Percentiles rank a stretch among this genome's conserved stretches.
Evolutionary conservation across 2,329 filamentous ascomycete genomes (phyloP).

Genomic region (Paraconiothyrium sp.): DNA sequence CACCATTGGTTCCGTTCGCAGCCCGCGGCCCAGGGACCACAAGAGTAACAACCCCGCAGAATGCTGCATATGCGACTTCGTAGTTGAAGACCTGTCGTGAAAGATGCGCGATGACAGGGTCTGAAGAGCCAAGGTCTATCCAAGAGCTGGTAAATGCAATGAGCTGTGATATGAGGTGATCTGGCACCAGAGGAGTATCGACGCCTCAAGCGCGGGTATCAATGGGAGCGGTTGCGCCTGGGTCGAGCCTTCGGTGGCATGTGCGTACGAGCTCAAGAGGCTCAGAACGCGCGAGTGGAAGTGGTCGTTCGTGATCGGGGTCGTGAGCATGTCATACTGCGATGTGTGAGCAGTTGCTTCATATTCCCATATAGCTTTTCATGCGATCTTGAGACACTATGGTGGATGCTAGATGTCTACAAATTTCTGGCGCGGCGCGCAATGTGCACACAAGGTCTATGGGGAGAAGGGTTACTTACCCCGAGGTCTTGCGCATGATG

Average conservation of each 20-base stretch:
- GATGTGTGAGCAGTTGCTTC: constrained; percentile 16
- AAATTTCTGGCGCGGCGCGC: background rate
- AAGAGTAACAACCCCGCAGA: constrained; percentile 87
- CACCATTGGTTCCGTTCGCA: constrained; percentile 66
- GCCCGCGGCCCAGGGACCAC: constrained; percentile 80
- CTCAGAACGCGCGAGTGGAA: constrained; percentile 75
- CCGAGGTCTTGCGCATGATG: constrained; percentile 73
- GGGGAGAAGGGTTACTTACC: constrained; percentile 59
- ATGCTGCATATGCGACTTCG: constrained; percentile 93
- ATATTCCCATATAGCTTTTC: background rate
- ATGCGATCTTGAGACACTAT: background rate
- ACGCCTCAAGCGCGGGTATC: constrained; percentile 73
- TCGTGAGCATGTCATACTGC: constrained; percentile 83
- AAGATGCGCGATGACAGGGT: constrained; percentile 84
- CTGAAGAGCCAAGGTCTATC: constrained; percentile 87
- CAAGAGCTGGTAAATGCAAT: constrained; percentile 86
- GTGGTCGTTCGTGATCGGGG: constrained; percentile 77
- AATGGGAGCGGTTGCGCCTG: constrained; percentile 55
- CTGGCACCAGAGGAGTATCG: constrained; percentile 78
- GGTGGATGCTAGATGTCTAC: background rate
- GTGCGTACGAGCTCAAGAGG: constrained; percentile 66
- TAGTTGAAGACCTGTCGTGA: constrained; percentile 90
- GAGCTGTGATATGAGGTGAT: constrained; percentile 74
- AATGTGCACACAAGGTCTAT: background rate
- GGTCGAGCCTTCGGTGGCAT: constrained; percentile 51